phyloP scores from a whole-genome alignment of 1,284 basidiomycete species.

The Trichosporon sp. region DNA sequence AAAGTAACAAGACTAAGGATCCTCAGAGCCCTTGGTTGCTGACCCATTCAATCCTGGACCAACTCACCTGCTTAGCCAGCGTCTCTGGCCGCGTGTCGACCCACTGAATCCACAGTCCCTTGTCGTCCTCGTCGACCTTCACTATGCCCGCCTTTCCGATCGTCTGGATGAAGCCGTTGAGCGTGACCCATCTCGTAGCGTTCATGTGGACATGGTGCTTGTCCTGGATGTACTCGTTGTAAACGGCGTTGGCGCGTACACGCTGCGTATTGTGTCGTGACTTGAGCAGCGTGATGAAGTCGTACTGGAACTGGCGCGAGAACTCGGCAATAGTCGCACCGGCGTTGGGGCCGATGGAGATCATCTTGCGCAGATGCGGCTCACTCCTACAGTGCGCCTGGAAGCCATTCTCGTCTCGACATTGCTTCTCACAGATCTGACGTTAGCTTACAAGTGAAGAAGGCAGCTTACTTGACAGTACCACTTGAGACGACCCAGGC shows the following conservation, averaged over 20 bases:
- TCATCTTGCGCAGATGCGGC: constrained; percentile 85
- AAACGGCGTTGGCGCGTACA: constrained; percentile 88
- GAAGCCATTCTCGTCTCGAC: constrained; percentile 91
- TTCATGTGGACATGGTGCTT: constrained; percentile 98
- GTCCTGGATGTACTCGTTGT: constrained; percentile 96
- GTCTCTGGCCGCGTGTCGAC: constrained; percentile 93
- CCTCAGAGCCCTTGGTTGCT: too few species aligned
- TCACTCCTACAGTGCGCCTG: constrained; percentile 40
- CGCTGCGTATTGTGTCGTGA: constrained; percentile 84
- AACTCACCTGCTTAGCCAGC: constrained; percentile 72
- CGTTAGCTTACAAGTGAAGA: constrained; percentile 56
- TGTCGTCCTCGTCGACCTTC: constrained; percentile 94
- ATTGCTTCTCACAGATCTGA: constrained; percentile 75
- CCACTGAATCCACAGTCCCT: constrained; percentile 96
- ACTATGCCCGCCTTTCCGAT: constrained; percentile 82
- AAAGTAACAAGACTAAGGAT: too few species aligned
- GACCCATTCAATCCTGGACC: too few species aligned
- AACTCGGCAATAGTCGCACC: constrained; percentile 86
- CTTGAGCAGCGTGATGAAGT: constrained; percentile 75
- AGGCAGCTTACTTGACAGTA: constrained; percentile 87
- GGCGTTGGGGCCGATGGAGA: constrained; percentile 87
- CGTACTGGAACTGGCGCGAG: constrained; percentile 80
- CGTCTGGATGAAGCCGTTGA: constrained; percentile 89
- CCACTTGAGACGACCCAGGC: constrained; percentile 85
- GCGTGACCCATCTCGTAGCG: constrained; percentile 91